Evolutionary conservation across 345 rosid species (phyloP), one percentile per base, ranked within the genome.

Genomic region (Punica granatum): DNA sequence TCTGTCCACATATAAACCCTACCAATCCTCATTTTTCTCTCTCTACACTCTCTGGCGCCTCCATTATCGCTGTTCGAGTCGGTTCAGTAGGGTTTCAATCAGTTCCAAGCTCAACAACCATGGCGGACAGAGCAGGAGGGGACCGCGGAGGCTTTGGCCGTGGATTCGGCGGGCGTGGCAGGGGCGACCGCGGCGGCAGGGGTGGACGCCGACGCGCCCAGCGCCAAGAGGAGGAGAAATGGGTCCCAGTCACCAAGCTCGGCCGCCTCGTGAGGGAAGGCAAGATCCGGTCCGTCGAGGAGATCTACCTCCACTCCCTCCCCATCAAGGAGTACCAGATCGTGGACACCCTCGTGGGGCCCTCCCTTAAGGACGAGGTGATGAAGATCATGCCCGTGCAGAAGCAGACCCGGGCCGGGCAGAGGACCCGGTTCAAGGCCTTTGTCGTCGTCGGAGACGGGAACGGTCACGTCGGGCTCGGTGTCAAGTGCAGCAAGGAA

Each of bases 311-410:
- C 30, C 96, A 88, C 64, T 90, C 96, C 0, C 88, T 92, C 6
- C 98, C 97, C 0, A 85, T 92, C 75, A 90, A 92, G 79, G 98
- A 92, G 85, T 70, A 88, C 33, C 97, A 92, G 74, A 92, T 92
- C 76, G 46, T 92, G 0, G 97, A 90, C 79, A 64, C 70, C 1
- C 93, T 92, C 32, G 81, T 84, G 1, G 94, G 90, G n/a, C 92
- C 91, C 0, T 41, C 82, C 0, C 76, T 92, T 72, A 92, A 90
- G 72, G 98, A 92, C 9, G 98, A 92, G 83, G 98, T 92, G 58
- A 92, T 92, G 98, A 90, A 92, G 66, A 90, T 90, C 77, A 86
- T 86, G 76, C 94, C 98, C 0, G 96, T 89, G 28, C 98, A 92
- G 90, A 89, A 92, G 32, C 96, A 92, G 74, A 88, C 90, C 35